Percentiles rank a stretch among this genome's conserved stretches.
Conservation (phyloP, 73 alveolate genomes). For the Uronychia binucleata region DNA sequence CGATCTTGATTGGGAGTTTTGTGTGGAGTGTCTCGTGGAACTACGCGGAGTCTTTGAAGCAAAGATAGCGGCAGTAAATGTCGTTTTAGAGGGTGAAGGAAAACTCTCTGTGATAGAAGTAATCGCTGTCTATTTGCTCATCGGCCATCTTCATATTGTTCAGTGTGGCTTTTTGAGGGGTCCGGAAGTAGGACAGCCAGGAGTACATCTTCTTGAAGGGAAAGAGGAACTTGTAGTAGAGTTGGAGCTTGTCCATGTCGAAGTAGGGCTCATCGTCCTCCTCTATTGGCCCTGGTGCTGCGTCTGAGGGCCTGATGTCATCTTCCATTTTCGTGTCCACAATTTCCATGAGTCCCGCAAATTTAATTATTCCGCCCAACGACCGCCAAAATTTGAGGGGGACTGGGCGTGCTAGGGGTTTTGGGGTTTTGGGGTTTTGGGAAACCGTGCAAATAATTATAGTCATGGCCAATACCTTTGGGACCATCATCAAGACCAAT, state of each 20-base stretch:
- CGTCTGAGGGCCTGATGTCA: neutral
- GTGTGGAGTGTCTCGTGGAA: conserved; percentile 67
- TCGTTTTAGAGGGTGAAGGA: conserved; percentile 87
- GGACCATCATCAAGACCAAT: neutral
- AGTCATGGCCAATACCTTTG: neutral
- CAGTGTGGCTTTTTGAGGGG: conserved; percentile 1
- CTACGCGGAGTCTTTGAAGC: conserved; percentile 76
- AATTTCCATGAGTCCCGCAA: neutral
- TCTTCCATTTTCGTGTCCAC: neutral
- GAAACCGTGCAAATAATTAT: neutral
- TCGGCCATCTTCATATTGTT: conserved; percentile 14
- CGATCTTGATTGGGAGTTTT: conserved; percentile 86
- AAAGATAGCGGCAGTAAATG: conserved; percentile 84
- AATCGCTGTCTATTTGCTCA: conserved; percentile 55
- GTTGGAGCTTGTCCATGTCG: conserved; percentile 29
- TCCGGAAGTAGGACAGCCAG: conserved; percentile 60
- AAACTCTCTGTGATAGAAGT: conserved; percentile 77
- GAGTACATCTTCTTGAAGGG: conserved; percentile 53
- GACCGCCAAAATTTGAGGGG: too few relatives aligned
- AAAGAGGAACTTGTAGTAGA: conserved; percentile 50
- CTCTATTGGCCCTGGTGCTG: neutral
- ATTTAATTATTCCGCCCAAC: neutral
- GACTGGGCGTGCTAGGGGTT: neutral
- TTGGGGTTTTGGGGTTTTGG: conserved; percentile 3
- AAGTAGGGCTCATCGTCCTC: conserved; percentile 19